Percentiles rank a stretch among this genome's conserved stretches.
These are phyloP conservation scores for Tricholoma bakamatsutake DNA, from an alignment of 768 basidiomycete species.

Conservation along the genomic window DNA sequence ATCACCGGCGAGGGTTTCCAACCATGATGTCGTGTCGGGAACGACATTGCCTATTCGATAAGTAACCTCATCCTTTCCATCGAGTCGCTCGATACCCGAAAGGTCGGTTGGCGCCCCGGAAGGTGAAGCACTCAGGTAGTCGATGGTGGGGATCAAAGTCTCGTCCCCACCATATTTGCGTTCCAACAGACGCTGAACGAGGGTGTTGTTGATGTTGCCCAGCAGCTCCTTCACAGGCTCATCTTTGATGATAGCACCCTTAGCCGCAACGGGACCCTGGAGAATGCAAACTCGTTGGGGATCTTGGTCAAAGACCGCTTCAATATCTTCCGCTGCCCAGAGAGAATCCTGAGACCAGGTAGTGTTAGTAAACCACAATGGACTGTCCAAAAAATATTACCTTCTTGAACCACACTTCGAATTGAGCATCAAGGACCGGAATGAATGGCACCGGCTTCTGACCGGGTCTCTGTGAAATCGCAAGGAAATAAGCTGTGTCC, in stretches of 20 bases:
- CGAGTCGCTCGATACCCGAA: conserved; percentile 37
- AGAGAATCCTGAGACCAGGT: conserved; percentile 69
- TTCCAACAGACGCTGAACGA: conserved; percentile 75
- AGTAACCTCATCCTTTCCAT: conserved; percentile 37
- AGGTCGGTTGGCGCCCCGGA: conserved; percentile 25
- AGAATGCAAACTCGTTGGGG: conserved; percentile 97
- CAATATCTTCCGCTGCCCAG: conserved; percentile 97
- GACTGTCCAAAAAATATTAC: conserved; percentile 27
- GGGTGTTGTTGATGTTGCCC: conserved; percentile 75
- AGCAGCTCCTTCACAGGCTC: conserved; percentile 92
- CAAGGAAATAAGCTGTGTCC: conserved; percentile 93
- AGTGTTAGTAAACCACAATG: neutral
- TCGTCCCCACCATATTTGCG: conserved; percentile 73
- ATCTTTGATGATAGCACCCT: conserved; percentile 81
- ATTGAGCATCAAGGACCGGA: conserved; percentile 85
- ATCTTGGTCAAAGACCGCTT: conserved; percentile 98
- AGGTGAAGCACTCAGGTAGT: conserved; percentile 65
- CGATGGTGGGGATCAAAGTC: conserved; percentile 69
- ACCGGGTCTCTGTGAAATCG: conserved; percentile 90
- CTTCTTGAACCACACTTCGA: conserved; percentile 99
- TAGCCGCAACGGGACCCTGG: conserved; percentile 93
- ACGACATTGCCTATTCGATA: conserved; percentile 45
- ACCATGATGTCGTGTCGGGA: conserved; percentile 69
- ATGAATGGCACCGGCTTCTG: conserved; percentile 99
- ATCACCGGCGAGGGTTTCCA: conserved; percentile 79